Evolutionary conservation across 2,329 filamentous ascomycete genomes (phyloP), one percentile per base, ranked within the genome.

Genomic region (Ilyonectria destructans): DNA sequence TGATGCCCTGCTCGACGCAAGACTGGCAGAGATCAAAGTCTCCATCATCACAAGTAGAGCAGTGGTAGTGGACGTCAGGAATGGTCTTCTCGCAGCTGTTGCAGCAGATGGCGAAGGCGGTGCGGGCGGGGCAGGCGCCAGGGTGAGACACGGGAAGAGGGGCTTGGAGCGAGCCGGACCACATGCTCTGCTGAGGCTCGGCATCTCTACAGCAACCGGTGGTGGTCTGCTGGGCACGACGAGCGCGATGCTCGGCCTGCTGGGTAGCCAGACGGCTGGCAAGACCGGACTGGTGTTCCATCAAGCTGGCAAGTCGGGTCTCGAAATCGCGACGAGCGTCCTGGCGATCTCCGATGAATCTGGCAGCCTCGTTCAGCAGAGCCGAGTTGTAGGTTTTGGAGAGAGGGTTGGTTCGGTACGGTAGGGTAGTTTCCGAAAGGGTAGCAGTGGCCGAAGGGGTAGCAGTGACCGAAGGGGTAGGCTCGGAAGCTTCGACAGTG

Each of bases 11-110:
- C 57, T 91, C 88, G 55, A 98, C 90, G 77, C 96, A 99, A 6
- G 85, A 81, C 71, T 91, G 88, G 86, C 97, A 99, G 33, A 99
- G 89, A 78, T 99, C 96, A 77, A 95, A 99, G 80, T 99, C 96
- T 46, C 96, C 96, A 65, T 92, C 90, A 71, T 98, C 94, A 79
- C 96, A 99, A 65, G 93, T 93, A 72, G 93, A 93, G 86, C 97
- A 99, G 83, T 99, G 96, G 82, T 93, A 99, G 82, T 99, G 96
- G 58, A 90, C 89, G 74, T 94, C 91, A 31, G 92, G 89, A 76
- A 98, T 94, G 48, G 91, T 89, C 69, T 85, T 86, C 73, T 94
- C 92, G 82, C 96, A 99, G 79, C 90, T 88, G 84, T 99, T 98
- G 89, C 96, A 99, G 85, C 93, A 97, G 51, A 99, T 95, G 13